Percentiles rank a stretch among this genome's conserved stretches.
phyloP scores from a whole-genome alignment of 768 basidiomycete species.

The Kwoniella sp. region DNA sequence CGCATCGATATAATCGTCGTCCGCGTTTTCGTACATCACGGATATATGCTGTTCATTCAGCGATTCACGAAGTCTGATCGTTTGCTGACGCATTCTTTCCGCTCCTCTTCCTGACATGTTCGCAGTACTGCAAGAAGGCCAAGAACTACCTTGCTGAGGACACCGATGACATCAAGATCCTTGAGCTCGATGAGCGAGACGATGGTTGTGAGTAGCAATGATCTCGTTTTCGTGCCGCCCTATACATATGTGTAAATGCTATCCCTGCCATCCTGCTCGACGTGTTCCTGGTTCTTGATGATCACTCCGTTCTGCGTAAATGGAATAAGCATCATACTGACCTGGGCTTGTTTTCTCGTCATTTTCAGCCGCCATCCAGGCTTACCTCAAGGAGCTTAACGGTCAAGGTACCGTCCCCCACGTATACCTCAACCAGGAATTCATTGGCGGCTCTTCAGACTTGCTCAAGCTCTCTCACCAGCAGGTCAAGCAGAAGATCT shows the following conservation, averaged over 20 bases:
- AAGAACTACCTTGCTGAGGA: constrained; percentile 38
- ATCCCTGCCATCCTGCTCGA: too few relatives aligned
- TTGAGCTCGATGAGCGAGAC: constrained; percentile 49
- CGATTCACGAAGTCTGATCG: too few relatives aligned
- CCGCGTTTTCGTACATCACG: neutral
- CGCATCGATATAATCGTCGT: too few relatives aligned
- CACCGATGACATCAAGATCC: constrained; percentile 37
- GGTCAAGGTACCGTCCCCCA: constrained; percentile 55
- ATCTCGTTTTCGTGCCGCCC: neutral
- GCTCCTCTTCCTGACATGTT: too few relatives aligned
- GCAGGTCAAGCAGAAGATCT: constrained; percentile 41
- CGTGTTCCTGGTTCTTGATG: too few relatives aligned
- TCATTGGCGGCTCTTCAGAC: constrained; percentile 55
- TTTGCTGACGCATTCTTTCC: neutral
- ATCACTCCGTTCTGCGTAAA: too few relatives aligned
- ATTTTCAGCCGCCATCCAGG: constrained; percentile 52
- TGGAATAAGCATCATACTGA: constrained; percentile 8
- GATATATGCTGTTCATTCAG: too few relatives aligned
- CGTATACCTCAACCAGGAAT: constrained; percentile 54
- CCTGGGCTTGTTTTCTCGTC: neutral
- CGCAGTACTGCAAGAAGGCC: constrained; percentile 45
- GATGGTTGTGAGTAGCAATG: constrained; percentile 44
- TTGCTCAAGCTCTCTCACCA: constrained; percentile 42
- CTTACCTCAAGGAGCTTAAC: constrained; percentile 47
- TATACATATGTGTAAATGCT: too few relatives aligned